Conservation (phyloP, 805 yeast genomes). For the Hemisphaericaspora nanyangensis region DNA sequence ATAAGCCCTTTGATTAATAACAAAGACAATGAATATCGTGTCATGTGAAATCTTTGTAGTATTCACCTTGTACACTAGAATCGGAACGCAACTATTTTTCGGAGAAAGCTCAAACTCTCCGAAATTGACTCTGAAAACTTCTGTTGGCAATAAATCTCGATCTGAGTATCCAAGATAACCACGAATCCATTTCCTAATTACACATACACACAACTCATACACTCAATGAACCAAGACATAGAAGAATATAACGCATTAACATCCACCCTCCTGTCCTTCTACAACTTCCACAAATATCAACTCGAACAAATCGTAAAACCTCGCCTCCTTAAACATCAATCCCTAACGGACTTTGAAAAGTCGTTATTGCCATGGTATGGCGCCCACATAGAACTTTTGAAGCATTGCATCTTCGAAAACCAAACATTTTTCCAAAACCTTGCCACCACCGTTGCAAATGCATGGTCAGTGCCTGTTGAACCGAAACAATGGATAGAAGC, state of each 20-base stretch:
- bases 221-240: constrained; percentile 15
- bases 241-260: constrained; percentile 38
- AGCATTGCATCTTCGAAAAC: constrained; percentile 43
- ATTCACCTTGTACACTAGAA: too few species aligned
- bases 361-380: constrained; percentile 49
- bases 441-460: constrained; percentile 40
- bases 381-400: constrained; percentile 35
- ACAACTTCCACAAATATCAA: constrained; percentile 30
- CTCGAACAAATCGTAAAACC: constrained; percentile 31
- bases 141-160: too few species aligned
- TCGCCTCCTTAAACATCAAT: constrained; percentile 19
- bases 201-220: too few species aligned
- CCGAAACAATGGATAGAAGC: constrained; percentile 43
- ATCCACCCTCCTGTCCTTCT: constrained; percentile 32
- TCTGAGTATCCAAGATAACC: too few species aligned
- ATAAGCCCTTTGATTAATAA: too few species aligned
- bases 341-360: constrained; percentile 39
- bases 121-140: too few species aligned
- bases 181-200: too few species aligned
- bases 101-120: too few species aligned
- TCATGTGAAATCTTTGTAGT: too few species aligned
- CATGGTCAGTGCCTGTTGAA: constrained; percentile 46
- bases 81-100: too few species aligned
- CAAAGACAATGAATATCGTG: too few species aligned
- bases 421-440: constrained; percentile 39